These are phyloP conservation scores for Candida wancherniae DNA, from an alignment of 805 yeast genomes.

Conservation along the genomic window DNA sequence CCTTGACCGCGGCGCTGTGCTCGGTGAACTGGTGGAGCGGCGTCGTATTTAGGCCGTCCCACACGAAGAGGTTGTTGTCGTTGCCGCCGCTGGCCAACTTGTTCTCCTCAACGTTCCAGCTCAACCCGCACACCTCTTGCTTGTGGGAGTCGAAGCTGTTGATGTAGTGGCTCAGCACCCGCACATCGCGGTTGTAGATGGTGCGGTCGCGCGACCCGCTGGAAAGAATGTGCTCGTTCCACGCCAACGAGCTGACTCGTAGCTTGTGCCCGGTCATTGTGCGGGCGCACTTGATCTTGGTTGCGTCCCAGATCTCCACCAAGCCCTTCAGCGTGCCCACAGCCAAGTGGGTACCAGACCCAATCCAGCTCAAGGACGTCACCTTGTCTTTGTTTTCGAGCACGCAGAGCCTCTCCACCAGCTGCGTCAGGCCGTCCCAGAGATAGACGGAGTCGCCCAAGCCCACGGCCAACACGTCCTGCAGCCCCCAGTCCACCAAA, in stretches of 20 bases:
- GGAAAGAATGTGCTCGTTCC: slow-evolving; percentile 87
- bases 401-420: slow-evolving; percentile 76
- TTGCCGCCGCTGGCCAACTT: slow-evolving; percentile 94
- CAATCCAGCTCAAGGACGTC: slow-evolving; percentile 89
- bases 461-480: slow-evolving; percentile 85
- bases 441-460: slow-evolving; percentile 81
- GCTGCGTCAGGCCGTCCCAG: slow-evolving; percentile 85
- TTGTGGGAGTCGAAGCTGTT: slow-evolving; percentile 68
- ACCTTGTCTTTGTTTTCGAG: slow-evolving; percentile 64
- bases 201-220: slow-evolving; percentile 85
- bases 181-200: slow-evolving; percentile 86
- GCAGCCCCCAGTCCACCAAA: slow-evolving; percentile 92
- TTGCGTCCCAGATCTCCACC: slow-evolving; percentile 94
- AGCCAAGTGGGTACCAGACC: slow-evolving; percentile 90
- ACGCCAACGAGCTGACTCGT: slow-evolving; percentile 82
- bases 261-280: slow-evolving; percentile 88
- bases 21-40: slow-evolving; percentile 75
- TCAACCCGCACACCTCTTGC: slow-evolving; percentile 94
- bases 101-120: slow-evolving; percentile 89
- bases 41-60: slow-evolving; percentile 71
- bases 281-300: slow-evolving; percentile 73
- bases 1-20: slow-evolving; percentile 94
- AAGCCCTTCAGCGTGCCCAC: slow-evolving; percentile 83
- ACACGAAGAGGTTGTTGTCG: slow-evolving; percentile 79
- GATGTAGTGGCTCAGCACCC: slow-evolving; percentile 78